Base-by-base conservation (phyloP, 768 basidiomycete species). In the Chalciporus chontae region DNA sequence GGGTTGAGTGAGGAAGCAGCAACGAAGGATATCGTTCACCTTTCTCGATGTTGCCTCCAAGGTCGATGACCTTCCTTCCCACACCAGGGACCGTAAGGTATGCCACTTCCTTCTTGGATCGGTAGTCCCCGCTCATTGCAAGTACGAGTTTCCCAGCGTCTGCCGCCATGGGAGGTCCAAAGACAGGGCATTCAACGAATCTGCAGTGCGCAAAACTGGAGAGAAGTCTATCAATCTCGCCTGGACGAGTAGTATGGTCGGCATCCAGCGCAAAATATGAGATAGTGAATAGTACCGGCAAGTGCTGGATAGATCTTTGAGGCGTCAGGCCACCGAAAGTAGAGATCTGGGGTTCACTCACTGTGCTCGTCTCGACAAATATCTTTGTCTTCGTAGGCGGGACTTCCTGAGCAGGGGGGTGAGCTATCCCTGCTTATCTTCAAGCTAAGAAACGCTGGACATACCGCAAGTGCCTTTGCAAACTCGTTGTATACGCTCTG, bases 281-380 rank as follows among this genome's bases (percentile, higher is more conserved):
- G 10, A 10, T 19, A 36, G 49, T 41, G 26, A 32, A 38, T 41
- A 27, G 46, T 62, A 72, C 76, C 79, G 53, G 79, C 73, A 15
- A 83, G 63, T 17, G 73, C 57, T 23, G 82, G 82, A 51, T 81
- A 81, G 40, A 82, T 76, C 79, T 83, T 56, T 39, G 36, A 37
- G n/a, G 18, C 34, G 45, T 62, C 49, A 58, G 48, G 39, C 43
- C 31, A 42, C 23, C 45, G 47, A 18, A 26, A 27, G 13, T 18
- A 21, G 24, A 36, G 17, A 50, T 24, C 13, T 39, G 26, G 26
- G 29, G 23, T 23, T 47, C n/a, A 70, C 82, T 49, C 47, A 90
- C 88, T 3, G 91, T 94, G 69, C 83, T 84, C 11, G 86, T 90
- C 57, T 94, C 91, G 27, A 92, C 84, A 55, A 94, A 91, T 40